Evolutionary conservation across 371 early-diverging fungal genomes (phyloP).

Genomic region (Syncephalastrum contaminatum): DNA sequence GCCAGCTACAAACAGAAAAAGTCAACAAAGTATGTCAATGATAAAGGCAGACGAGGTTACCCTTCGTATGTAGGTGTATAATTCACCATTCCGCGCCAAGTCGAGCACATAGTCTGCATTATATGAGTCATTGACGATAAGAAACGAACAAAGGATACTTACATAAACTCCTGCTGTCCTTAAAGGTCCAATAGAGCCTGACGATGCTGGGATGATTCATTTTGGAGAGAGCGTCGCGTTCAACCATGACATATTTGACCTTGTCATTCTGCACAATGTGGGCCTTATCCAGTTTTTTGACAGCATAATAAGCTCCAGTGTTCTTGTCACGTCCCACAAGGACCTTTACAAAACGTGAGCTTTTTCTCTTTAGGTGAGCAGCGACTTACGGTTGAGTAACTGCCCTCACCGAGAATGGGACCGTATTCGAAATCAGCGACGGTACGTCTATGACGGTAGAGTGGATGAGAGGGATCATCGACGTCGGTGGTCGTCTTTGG

Average conservation of each 20-base stretch:
- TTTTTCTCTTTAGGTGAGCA: neutral
- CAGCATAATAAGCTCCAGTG: constrained; percentile 76
- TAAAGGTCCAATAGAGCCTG: constrained; percentile 91
- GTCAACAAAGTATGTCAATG: neutral
- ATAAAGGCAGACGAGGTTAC: constrained; percentile 24
- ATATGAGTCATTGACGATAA: neutral
- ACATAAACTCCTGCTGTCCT: constrained; percentile 87
- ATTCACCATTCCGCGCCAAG: constrained; percentile 87
- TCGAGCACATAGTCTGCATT: constrained; percentile 83
- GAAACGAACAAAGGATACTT: constrained; percentile 15
- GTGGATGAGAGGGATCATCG: constrained; percentile 44
- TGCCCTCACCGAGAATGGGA: constrained; percentile 87
- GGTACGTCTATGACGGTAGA: constrained; percentile 34
- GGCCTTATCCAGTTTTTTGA: constrained; percentile 92
- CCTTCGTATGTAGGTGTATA: constrained; percentile 74
- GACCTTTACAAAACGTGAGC: constrained; percentile 42
- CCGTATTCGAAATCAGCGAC: constrained; percentile 84
- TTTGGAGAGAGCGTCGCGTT: constrained; percentile 84
- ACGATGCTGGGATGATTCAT: constrained; percentile 90
- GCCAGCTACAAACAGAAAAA: constrained; percentile 52
- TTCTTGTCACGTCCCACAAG: constrained; percentile 67
- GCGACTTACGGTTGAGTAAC: constrained; percentile 87
- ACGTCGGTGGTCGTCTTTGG: constrained; percentile 26
- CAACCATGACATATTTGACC: constrained; percentile 92
- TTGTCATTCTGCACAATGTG: constrained; percentile 93